Evolutionary conservation across 495 filamentous ascomycete genomes (phyloP).

Genomic region (Trypethelium eluteriae): DNA sequence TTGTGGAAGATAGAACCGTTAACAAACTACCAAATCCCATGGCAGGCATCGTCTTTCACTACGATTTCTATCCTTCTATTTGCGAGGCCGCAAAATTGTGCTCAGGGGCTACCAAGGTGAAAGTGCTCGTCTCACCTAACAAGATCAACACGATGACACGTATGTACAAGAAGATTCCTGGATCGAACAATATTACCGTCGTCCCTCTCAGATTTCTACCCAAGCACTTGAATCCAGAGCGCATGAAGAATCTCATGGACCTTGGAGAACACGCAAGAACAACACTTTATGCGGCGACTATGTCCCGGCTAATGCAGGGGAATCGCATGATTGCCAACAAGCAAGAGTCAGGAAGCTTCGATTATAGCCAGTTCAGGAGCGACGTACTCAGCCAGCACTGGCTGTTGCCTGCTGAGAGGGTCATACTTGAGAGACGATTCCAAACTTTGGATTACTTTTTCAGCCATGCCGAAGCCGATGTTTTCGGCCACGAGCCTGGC

Average conservation of each 20-base stretch:
- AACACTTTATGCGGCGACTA: conserved; percentile 55
- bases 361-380: conserved; percentile 47
- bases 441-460: conserved; percentile 42
- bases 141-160: conserved; percentile 46
- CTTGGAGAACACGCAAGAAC: conserved; percentile 41
- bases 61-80: conserved; percentile 45
- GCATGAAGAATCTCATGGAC: conserved; percentile 64
- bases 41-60: conserved; percentile 62
- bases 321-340: conserved; percentile 47
- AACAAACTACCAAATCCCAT: conserved; percentile 45
- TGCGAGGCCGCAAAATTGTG: conserved; percentile 66
- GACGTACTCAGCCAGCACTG: conserved; percentile 31
- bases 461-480: conserved; percentile 16
- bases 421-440: conserved; percentile 37
- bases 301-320: not conserved
- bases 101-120: conserved; percentile 48
- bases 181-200: conserved; percentile 31
- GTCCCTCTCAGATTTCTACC: conserved; percentile 51
- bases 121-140: conserved; percentile 57
- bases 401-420: conserved; percentile 36
- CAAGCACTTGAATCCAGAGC: conserved; percentile 52
- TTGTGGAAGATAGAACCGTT: conserved; percentile 38
- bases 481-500: conserved; percentile 39
- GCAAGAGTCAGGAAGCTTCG: conserved; percentile 46
- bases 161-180: conserved; percentile 21